Evolutionary conservation across 202 grass and related monocot genomes (phyloP).

Genomic region (Alloteropsis angusta): DNA sequence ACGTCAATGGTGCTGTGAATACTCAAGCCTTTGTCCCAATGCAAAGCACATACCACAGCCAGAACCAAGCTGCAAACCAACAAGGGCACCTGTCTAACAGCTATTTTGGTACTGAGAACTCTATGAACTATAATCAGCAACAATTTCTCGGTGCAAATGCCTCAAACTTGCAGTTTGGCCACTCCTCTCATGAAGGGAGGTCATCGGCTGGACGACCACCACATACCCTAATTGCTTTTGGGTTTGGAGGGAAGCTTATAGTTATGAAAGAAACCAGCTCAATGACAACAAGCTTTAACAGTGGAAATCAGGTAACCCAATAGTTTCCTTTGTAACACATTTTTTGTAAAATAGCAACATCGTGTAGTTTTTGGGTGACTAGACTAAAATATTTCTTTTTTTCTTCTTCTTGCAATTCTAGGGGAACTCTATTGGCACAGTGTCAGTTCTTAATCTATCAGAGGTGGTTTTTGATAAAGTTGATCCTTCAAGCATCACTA

Average conservation of each 20-base stretch:
- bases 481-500: constrained; percentile 44
- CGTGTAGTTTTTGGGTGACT: constrained; percentile 12
- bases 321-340: background rate
- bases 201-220: constrained; percentile 70
- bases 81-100: constrained; percentile 58
- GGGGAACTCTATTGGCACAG: constrained; percentile 32
- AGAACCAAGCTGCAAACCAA: constrained; percentile 23
- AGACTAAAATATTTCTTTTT: background rate
- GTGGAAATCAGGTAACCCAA: constrained; percentile 52
- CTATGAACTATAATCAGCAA: constrained; percentile 55
- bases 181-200: constrained; percentile 44
- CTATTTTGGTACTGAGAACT: constrained; percentile 40
- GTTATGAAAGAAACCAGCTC: constrained; percentile 72
- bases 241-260: constrained; percentile 83
- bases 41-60: constrained; percentile 28
- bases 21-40: constrained; percentile 33
- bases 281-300: constrained; percentile 46
- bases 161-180: constrained; percentile 54
- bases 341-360: constrained; percentile 17
- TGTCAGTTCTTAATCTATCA: constrained; percentile 75
- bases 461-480: constrained; percentile 57
- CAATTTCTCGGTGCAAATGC: constrained; percentile 44
- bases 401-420: constrained; percentile 32
- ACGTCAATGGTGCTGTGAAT: constrained; percentile 27
- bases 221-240: constrained; percentile 85